Percentiles rank a stretch among this genome's conserved stretches.
These are phyloP conservation scores for Podospora australis DNA, from an alignment of 495 filamentous ascomycete genomes.

Conservation along the genomic window DNA sequence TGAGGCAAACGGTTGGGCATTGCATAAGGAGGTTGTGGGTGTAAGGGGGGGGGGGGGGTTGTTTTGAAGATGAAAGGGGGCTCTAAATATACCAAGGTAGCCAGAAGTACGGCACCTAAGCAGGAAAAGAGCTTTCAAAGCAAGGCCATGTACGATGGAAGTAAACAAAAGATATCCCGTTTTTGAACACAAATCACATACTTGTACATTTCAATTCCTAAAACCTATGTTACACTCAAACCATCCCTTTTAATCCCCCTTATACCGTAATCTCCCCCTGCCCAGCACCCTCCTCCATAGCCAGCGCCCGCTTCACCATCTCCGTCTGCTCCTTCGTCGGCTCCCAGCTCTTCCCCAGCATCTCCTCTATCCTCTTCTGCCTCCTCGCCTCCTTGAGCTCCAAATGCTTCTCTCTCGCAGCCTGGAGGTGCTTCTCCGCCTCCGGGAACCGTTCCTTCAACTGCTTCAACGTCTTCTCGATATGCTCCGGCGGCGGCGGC, in stretches of 20 bases:
- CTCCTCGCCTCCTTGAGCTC: slow-evolving; percentile 39
- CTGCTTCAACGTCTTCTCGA: slow-evolving; percentile 28
- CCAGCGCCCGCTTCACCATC: slow-evolving; percentile 7
- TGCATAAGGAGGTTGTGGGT: not conserved
- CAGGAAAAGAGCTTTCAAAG: no score
- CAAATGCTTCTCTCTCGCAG: slow-evolving; percentile 32
- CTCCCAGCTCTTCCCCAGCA: slow-evolving; percentile 9
- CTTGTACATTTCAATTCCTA: slow-evolving; percentile 5
- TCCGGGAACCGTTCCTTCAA: slow-evolving; percentile 34
- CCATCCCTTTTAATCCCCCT: slow-evolving; percentile 4
- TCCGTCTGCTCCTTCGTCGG: slow-evolving; percentile 9
- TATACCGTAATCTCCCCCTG: slow-evolving; percentile 9
- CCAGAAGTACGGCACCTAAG: no score
- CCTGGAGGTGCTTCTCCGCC: slow-evolving; percentile 30
- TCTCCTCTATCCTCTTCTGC: slow-evolving; percentile 26
- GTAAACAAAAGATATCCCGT: not conserved
- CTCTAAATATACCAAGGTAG: no score
- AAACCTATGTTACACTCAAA: slow-evolving; percentile 3
- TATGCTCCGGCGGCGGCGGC: slow-evolving; percentile 55
- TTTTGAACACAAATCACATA: not conserved
- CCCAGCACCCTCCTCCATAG: slow-evolving; percentile 1
- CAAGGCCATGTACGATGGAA: not conserved
- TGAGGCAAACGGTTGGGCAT: no score
- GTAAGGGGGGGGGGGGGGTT: no score
- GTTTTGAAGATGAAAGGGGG: no score